Base-by-base conservation (phyloP, 2,329 filamentous ascomycete genomes). In the Colletotrichum chrysophilum region DNA sequence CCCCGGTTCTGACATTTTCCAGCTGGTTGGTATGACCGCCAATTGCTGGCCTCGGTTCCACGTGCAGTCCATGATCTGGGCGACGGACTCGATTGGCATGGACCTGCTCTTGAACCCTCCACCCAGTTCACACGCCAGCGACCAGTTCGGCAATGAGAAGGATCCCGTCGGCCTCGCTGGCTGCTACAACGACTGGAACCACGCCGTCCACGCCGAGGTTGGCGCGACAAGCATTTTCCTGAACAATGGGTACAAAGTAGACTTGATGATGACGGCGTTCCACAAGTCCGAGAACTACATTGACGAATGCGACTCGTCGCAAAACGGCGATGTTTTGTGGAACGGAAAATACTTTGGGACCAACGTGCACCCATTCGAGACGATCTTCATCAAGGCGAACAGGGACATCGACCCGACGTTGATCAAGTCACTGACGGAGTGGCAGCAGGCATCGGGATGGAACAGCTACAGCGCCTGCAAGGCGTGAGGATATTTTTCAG, bases 61-160 rank as follows among this genome's bases (percentile, higher is more conserved):
- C 75, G 77, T 85, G 4, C 83, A 86, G 76, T 82, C 83, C 55
- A 85, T 84, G 81, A 80, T 86, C 66, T 83, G 80, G 78, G 83
- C 84, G 12, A 86, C 85, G 9, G 84, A 86, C 79, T 66, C 76
- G 16, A 76, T 81, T n/a, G 85, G 85, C 77, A 84, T 86, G 74
- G 77, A 78, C 10, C 64, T 84, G 30, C 78, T 86, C 2, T 80
- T 86, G 36, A 78, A 84, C 77, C 81, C 81, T 6, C 78, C 79
- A 0, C 36, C 74, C 3, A 75, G 78, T 32, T 67, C 71, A 14
- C 77, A 71, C 4, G 67, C 73, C 8, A 68, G 74, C 16, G 81
- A 81, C 61, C 66, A 78, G 26, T 83, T 79, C 34, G 83, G 82
- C 30, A 52, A 36, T 12, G 71, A 70, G 24, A 55, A 74, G 18